Base-by-base conservation (phyloP, 345 rosid genomes). In the Sonneratia alba region DNA sequence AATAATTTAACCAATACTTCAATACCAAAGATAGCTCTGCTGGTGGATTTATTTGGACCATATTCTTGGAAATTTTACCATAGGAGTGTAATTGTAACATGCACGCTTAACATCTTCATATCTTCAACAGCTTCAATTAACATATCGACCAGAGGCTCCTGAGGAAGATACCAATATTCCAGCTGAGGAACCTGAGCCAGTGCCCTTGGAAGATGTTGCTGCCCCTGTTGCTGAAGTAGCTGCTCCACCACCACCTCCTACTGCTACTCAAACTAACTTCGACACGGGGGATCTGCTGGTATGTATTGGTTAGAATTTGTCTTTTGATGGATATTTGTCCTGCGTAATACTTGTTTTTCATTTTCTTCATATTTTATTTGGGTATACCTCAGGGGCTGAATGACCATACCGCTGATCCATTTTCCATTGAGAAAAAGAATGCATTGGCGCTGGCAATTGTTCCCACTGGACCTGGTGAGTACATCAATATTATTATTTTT, bases 371-470 rank as follows among this genome's bases (percentile, higher is more conserved):
- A 22, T 70, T 71, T 69, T 62, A 55, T 66, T 43, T 27, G 37
- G 57, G 70, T 47, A 7, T 70, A 61, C 40, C 66, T 68, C 85
- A 96, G 98, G 99, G 96, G 77, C 83, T 96, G 82, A 80, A 78
- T 81, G 73, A 71, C 79, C 42, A 65, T 19, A 67, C 76, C n/a
- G 77, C 89, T 66, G 72, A 79, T 86, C 97, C 96, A 73, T 84
- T 86, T 36, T 86, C 84, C 21, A 91, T 96, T 48, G 98, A 96
- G 77, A 92, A 92, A 75, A 85, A 86, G 70, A 92, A 96, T 75
- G 98, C 99, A 64, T 81, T 91, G 79, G 93, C 99, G 76, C 79
- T 96, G 75, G 99, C 98, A 78, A 89, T 96, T 68, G 83, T 96
- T 67, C 80, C 96, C 55, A 55, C 81, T 24, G 98, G 89, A 80